These are phyloP conservation scores for Hirsutella rhossiliensis DNA, from an alignment of 2,329 filamentous ascomycete species.

Conservation along the genomic window DNA sequence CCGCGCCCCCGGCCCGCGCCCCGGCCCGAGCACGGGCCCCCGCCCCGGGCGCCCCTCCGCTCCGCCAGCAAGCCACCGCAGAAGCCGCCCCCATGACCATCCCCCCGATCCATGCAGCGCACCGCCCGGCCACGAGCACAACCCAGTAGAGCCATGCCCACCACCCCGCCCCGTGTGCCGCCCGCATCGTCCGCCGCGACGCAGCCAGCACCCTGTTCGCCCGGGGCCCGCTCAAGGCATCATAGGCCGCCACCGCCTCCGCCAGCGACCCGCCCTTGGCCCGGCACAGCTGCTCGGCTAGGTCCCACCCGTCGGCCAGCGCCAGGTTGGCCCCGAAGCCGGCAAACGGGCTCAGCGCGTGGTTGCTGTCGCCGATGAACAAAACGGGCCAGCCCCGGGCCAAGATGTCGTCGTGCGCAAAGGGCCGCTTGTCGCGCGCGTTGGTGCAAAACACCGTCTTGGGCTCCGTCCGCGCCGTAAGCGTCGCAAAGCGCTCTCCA, in stretches of 20 bases:
- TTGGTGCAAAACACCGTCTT: constrained; percentile 25
- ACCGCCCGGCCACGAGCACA: constrained; percentile 6
- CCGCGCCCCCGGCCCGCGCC: too few species aligned
- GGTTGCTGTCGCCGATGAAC: constrained; percentile 38
- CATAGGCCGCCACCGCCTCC: constrained; percentile 19
- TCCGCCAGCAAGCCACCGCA: too few species aligned
- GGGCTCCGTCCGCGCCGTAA: constrained; percentile 26
- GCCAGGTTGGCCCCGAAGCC: constrained; percentile 36
- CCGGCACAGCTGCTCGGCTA: constrained; percentile 26
- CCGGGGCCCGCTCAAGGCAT: constrained; percentile 21
- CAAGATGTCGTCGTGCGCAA: constrained; percentile 19
- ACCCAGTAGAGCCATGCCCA: constrained; percentile 10
- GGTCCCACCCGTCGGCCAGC: constrained; percentile 31
- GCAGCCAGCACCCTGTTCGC: constrained; percentile 12
- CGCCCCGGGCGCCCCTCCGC: too few species aligned
- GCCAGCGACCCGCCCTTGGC: constrained; percentile 8
- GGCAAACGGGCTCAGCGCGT: constrained; percentile 36
- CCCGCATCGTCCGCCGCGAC: constrained; percentile 11
- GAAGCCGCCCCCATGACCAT: too few species aligned
- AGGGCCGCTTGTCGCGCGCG: constrained; percentile 30
- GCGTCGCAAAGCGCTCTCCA: constrained; percentile 24
- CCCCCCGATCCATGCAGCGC: neutral
- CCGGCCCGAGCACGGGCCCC: too few species aligned
- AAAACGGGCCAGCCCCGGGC: constrained; percentile 16
- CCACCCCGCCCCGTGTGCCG: constrained; percentile 13